Percentiles rank a stretch among this genome's conserved stretches.
Conservation (phyloP, 2,329 filamentous ascomycete genomes). For the Neodidymelliopsis sp. region DNA sequence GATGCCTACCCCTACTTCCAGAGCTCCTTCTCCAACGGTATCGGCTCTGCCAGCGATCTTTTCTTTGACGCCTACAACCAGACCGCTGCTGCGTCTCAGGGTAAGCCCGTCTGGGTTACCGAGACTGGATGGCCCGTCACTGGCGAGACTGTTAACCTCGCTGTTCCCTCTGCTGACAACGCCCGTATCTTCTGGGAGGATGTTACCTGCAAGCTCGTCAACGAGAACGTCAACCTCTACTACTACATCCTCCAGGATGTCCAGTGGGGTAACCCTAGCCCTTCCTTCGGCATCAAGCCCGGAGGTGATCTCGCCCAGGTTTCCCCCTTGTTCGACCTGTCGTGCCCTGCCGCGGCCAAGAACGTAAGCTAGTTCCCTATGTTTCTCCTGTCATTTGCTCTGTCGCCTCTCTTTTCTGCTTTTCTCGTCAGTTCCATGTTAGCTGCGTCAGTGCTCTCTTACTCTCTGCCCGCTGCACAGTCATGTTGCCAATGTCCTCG, state of each 20-base stretch:
- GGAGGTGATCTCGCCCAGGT: conserved; percentile 42
- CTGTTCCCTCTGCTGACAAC: conserved; percentile 69
- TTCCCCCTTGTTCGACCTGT: conserved; percentile 45
- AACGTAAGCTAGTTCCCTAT: conserved; percentile 37
- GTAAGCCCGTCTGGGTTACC: conserved; percentile 82
- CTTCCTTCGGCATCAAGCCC: conserved; percentile 75
- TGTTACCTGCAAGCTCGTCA: conserved; percentile 75
- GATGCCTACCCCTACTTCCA: conserved; percentile 89
- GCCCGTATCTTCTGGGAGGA: conserved; percentile 82
- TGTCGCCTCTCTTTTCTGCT: conserved; percentile 31
- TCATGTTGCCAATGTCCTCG: conserved; percentile 22
- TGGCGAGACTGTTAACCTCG: conserved; percentile 67
- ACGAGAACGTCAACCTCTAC: conserved; percentile 61
- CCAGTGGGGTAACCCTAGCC: conserved; percentile 64
- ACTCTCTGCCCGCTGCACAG: conserved; percentile 20
- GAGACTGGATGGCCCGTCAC: conserved; percentile 88
- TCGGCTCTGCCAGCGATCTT: conserved; percentile 68
- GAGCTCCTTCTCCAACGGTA: conserved; percentile 62
- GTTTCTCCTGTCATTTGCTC: conserved; percentile 22
- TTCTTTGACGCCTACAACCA: conserved; percentile 72
- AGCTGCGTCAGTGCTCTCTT: conserved; percentile 21
- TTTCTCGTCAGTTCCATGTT: conserved; percentile 31
- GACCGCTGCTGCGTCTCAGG: conserved; percentile 65
- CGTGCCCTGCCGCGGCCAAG: conserved; percentile 41
- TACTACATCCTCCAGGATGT: conserved; percentile 82